Conservation (phyloP, 768 basidiomycete species). For the Calocybe indica region DNA sequence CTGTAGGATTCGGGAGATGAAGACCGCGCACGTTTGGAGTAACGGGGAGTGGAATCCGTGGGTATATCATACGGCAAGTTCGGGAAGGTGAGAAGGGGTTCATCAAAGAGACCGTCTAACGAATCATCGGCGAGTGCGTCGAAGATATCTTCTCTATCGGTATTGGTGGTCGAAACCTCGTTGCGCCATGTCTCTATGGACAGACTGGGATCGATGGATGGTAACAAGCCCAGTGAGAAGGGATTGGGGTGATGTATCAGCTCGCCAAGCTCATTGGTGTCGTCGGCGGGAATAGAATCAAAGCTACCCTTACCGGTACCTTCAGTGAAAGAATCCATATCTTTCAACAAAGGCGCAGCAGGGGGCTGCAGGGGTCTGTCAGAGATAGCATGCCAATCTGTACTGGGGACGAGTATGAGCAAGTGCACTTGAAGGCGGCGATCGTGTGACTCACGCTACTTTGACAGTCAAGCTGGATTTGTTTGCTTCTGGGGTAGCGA, state of each 20-base stretch:
- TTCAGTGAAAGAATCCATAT: constrained; percentile 56
- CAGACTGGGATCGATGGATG: constrained; percentile 16
- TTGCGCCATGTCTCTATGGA: constrained; percentile 41
- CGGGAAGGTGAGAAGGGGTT: constrained; percentile 6
- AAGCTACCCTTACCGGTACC: constrained; percentile 49
- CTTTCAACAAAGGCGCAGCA: constrained; percentile 46
- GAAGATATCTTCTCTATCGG: background rate
- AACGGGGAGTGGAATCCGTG: constrained; percentile 5
- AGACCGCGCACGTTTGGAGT: constrained; percentile 16
- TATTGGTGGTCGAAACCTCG: constrained; percentile 19
- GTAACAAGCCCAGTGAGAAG: constrained; percentile 23
- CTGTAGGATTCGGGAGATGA: constrained; percentile 3
- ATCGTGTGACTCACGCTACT: too few species aligned
- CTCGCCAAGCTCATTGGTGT: constrained; percentile 27
- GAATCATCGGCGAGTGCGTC: background rate
- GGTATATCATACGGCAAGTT: constrained; percentile 6
- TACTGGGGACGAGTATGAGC: background rate
- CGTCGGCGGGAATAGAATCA: constrained; percentile 34
- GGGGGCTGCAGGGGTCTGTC: constrained; percentile 12
- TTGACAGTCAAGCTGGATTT: too few species aligned
- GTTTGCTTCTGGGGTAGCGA: too few species aligned
- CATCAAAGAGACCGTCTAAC: constrained; percentile 1
- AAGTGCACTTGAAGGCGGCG: too few species aligned
- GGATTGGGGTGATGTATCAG: constrained; percentile 27
- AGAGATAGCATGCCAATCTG: background rate